phyloP scores from a whole-genome alignment of 176 grass and related monocot species.

The Cymbopogon citratus region DNA sequence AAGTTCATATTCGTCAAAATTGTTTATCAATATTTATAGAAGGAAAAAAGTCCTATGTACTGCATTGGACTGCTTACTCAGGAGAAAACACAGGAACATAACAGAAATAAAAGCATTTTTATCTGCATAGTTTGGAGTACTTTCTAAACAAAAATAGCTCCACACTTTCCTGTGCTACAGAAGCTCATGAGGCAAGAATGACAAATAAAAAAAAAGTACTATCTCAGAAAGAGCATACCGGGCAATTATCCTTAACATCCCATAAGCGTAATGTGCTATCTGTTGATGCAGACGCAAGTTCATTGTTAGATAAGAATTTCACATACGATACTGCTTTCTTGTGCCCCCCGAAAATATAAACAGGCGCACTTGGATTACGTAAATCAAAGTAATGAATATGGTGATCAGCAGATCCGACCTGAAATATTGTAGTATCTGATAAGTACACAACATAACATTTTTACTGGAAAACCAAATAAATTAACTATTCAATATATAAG shows the following conservation, averaged over 20 bases:
- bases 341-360: slow-evolving; percentile 83
- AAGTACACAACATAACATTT: slow-evolving; percentile 1
- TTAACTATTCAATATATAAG: slow-evolving; percentile 19
- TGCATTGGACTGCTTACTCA: neutral
- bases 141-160: slow-evolving; percentile 1
- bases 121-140: neutral
- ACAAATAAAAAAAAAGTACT: neutral
- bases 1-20: neutral
- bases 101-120: neutral
- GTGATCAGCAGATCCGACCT: slow-evolving; percentile 97
- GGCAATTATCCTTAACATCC: slow-evolving; percentile 94
- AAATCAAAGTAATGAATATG: slow-evolving; percentile 99
- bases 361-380: slow-evolving; percentile 68
- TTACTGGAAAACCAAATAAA: slow-evolving; percentile 1
- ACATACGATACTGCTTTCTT: slow-evolving; percentile 99
- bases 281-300: slow-evolving; percentile 94
- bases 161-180: neutral
- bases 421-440: slow-evolving; percentile 35
- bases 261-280: slow-evolving; percentile 95
- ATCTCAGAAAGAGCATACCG: slow-evolving; percentile 52
- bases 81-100: neutral
- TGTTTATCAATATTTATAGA: neutral
- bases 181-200: neutral
- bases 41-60: neutral
- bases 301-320: slow-evolving; percentile 88